These are phyloP conservation scores for Citrus australasica DNA, from an alignment of 345 rosid genomes.

Conservation along the genomic window DNA sequence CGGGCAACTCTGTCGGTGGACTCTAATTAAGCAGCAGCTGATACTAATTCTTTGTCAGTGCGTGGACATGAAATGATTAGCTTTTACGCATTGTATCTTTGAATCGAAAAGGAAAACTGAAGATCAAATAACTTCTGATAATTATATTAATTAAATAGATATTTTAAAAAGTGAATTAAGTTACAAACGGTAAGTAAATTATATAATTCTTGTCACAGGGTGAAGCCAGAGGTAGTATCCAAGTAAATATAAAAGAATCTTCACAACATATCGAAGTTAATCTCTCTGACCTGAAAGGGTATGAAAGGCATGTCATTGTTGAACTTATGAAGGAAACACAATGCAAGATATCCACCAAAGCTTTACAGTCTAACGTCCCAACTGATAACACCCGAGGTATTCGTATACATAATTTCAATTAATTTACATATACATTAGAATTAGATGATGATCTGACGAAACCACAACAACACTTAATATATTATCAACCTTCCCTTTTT, in stretches of 20 bases:
- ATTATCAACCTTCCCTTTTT: neutral
- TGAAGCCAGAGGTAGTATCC: constrained; percentile 35
- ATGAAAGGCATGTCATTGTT: constrained; percentile 54
- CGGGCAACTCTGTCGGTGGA: neutral
- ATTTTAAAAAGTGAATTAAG: too few species aligned
- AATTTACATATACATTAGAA: too few species aligned
- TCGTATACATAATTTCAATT: neutral
- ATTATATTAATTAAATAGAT: too few species aligned
- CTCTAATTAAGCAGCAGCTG: neutral
- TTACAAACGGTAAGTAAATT: neutral
- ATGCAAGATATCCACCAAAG: constrained; percentile 15
- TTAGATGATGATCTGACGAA: neutral
- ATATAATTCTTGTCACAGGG: constrained; percentile 30
- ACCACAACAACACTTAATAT: neutral
- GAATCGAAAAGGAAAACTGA: neutral
- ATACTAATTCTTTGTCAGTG: neutral
- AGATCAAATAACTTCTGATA: neutral
- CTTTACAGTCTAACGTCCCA: neutral
- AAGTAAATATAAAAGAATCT: constrained; percentile 39
- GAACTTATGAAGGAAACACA: constrained; percentile 56
- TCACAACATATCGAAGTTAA: constrained; percentile 50
- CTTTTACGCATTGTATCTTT: neutral
- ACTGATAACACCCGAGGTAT: constrained; percentile 32
- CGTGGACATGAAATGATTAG: neutral
- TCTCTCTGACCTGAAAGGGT: constrained; percentile 51